These are phyloP conservation scores for Crucibulum laeve DNA, from an alignment of 768 basidiomycete genomes.

Conservation along the genomic window DNA sequence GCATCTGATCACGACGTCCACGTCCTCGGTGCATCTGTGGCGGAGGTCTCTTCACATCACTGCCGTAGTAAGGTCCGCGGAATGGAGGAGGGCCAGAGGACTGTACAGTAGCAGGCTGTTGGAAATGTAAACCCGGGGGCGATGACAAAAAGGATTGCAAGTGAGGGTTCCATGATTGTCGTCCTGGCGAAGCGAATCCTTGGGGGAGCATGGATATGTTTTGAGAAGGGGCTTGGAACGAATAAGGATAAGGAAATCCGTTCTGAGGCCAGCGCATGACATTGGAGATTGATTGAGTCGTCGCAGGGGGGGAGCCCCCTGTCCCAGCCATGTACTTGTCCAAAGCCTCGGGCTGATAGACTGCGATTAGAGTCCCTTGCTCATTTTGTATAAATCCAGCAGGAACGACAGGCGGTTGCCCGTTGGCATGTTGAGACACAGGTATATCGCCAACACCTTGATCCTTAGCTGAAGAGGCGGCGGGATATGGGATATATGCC, in stretches of 20 bases:
- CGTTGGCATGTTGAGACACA: constrained; percentile 16
- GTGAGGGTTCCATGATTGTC: no score
- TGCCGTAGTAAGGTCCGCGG: background rate
- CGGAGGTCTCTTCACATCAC: no score
- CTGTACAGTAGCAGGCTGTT: background rate
- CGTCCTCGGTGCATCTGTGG: no score
- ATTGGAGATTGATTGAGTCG: background rate
- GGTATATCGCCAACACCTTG: constrained; percentile 25
- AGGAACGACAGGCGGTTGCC: constrained; percentile 56
- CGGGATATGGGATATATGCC: constrained; percentile 49
- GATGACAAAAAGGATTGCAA: no score
- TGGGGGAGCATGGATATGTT: no score
- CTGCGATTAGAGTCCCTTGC: constrained; percentile 65
- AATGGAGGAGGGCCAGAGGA: background rate
- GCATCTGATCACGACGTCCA: no score
- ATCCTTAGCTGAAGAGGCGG: constrained; percentile 29
- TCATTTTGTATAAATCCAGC: constrained; percentile 72
- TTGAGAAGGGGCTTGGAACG: background rate
- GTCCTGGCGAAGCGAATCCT: no score
- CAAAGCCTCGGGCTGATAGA: constrained; percentile 68
- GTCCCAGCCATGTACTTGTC: constrained; percentile 61
- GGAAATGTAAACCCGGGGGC: no score
- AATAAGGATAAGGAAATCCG: background rate
- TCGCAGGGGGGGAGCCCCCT: constrained; percentile 20
- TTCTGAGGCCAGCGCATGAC: background rate